Conservation (phyloP, 1,139 yeast species). For the Meyerozyma smithsonii region DNA sequence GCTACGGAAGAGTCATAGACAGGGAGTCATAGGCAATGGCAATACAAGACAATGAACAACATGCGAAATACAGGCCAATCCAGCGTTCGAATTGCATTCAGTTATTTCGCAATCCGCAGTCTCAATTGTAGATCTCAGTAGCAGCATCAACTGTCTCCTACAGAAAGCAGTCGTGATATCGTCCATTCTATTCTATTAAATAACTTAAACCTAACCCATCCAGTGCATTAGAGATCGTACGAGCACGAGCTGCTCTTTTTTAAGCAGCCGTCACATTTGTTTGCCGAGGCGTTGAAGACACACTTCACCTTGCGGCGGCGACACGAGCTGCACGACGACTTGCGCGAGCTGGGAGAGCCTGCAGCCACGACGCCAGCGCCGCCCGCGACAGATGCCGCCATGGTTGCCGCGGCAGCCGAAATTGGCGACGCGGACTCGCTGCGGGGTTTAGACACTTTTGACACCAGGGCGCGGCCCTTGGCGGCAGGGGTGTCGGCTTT, state of each 20-base stretch:
- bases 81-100: too few relatives aligned
- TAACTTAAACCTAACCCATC: neutral
- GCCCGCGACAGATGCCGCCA: neutral
- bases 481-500: constrained; percentile 6
- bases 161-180: too few relatives aligned
- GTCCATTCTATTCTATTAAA: neutral
- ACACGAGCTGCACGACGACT: constrained; percentile 33
- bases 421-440: neutral
- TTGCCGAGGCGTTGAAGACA: constrained; percentile 23
- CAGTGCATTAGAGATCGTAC: constrained; percentile 13
- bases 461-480: neutral
- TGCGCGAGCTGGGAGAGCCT: constrained; percentile 16
- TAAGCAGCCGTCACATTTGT: constrained; percentile 34
- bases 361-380: neutral
- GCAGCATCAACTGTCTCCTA: too few relatives aligned
- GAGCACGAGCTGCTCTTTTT: constrained; percentile 32
- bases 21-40: too few relatives aligned
- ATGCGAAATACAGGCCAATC: too few relatives aligned
- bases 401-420: neutral
- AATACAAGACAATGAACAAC: too few relatives aligned
- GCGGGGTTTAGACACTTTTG: neutral
- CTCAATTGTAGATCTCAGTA: too few relatives aligned
- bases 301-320: constrained; percentile 38
- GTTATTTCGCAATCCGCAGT: too few relatives aligned
- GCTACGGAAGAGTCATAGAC: too few relatives aligned